These are phyloP conservation scores for Suillus tomentosus DNA, from an alignment of 768 basidiomycete species.

Conservation along the genomic window DNA sequence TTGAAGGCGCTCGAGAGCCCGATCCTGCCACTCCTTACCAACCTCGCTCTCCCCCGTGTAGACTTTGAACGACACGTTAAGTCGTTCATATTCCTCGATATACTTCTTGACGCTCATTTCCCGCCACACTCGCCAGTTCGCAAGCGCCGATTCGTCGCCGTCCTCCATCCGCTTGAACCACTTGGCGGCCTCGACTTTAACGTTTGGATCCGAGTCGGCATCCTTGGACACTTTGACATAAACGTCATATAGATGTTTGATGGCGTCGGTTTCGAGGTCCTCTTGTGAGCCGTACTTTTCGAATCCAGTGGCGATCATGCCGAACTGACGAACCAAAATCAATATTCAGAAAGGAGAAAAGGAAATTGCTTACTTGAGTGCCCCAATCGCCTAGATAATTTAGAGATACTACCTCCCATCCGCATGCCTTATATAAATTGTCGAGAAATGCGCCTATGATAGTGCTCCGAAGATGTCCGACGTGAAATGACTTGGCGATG, in stretches of 20 bases:
- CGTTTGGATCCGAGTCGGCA: constrained; percentile 66
- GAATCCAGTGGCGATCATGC: constrained; percentile 87
- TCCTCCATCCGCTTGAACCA: constrained; percentile 98
- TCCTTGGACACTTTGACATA: constrained; percentile 95
- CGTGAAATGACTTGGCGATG: constrained; percentile 98
- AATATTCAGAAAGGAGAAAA: not conserved
- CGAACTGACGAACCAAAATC: constrained; percentile 51
- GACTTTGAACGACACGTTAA: constrained; percentile 90
- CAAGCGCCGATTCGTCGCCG: constrained; percentile 80
- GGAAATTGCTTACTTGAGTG: constrained; percentile 69
- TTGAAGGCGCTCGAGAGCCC: constrained; percentile 66
- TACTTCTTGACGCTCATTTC: constrained; percentile 90
- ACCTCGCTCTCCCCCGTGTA: constrained; percentile 92
- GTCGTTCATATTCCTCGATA: constrained; percentile 78
- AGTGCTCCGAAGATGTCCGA: constrained; percentile 95
- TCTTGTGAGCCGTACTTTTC: constrained; percentile 89
- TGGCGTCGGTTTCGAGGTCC: constrained; percentile 82
- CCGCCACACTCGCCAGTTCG: constrained; percentile 92
- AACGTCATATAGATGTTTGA: constrained; percentile 92
- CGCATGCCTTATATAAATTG: constrained; percentile 89
- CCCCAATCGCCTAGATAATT: constrained; percentile 99
- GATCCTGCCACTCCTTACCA: constrained; percentile 69
- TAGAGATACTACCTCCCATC: constrained; percentile 88
- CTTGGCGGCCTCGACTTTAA: constrained; percentile 74
- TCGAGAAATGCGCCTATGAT: constrained; percentile 96